Conservation (phyloP, 75 land plant species). For the Sequoiadendron giganteum region DNA sequence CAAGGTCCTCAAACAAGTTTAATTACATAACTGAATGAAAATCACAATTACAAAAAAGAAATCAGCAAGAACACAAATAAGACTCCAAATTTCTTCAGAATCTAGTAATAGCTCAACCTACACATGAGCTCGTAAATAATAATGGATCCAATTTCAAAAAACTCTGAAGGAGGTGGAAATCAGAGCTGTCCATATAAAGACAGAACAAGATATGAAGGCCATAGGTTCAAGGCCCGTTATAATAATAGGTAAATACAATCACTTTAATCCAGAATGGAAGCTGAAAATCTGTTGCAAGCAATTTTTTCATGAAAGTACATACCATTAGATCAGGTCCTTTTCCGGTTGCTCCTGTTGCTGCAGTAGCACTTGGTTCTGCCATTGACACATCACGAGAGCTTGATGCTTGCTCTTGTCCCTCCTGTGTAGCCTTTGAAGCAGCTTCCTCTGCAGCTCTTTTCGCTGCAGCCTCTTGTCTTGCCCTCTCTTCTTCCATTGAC, state of each 20-base stretch:
- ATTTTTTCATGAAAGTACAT: neutral
- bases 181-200: neutral
- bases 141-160: neutral
- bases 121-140: neutral
- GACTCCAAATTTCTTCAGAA: neutral
- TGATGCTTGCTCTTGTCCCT: slow-evolving; percentile 45
- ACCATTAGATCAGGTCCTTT: slow-evolving; percentile 52
- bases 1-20: neutral
- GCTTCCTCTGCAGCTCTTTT: slow-evolving; percentile 91
- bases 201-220: neutral
- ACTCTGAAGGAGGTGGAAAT: neutral
- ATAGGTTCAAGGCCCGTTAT: neutral
- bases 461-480: slow-evolving; percentile 93
- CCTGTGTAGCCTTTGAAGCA: slow-evolving; percentile 38
- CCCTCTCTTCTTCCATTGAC: slow-evolving; percentile 98
- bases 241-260: neutral
- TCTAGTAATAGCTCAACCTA: neutral
- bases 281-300: neutral
- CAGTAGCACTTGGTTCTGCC: slow-evolving; percentile 49
- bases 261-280: neutral
- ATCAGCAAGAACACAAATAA: neutral
- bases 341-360: slow-evolving; percentile 32
- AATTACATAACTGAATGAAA: neutral
- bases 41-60: neutral
- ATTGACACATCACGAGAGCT: slow-evolving; percentile 67